A percentile compares a stretch with the other conserved stretches of the same genome.
Conservation (phyloP, 768 basidiomycete species). For the Tulasnella calospora region DNA sequence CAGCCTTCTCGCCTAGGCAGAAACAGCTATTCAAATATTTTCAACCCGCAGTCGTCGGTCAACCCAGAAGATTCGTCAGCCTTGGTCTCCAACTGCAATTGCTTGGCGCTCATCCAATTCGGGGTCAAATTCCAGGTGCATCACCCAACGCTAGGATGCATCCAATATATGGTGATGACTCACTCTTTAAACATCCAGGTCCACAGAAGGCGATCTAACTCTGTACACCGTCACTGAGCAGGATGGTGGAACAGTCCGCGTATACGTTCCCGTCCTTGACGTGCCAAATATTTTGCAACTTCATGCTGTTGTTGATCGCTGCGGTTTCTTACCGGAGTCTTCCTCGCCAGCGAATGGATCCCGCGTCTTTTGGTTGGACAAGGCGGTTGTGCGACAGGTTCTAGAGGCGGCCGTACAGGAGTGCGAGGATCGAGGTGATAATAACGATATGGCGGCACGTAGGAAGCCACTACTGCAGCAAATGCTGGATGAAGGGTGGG, state of each 20-base stretch:
- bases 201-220: conserved; percentile 61
- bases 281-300: conserved; percentile 79
- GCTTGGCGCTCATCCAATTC: conserved; percentile 61
- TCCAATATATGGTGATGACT: background rate
- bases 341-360: conserved; percentile 36
- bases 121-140: conserved; percentile 52
- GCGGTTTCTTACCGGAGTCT: conserved; percentile 45
- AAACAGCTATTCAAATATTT: conserved; percentile 58
- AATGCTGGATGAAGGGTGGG: conserved; percentile 68
- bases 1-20: conserved; percentile 30
- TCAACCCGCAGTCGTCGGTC: conserved; percentile 66
- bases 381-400: conserved; percentile 29
- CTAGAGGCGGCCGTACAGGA: background rate
- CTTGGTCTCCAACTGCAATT: conserved; percentile 63
- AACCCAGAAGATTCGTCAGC: conserved; percentile 65
- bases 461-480: conserved; percentile 32
- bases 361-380: conserved; percentile 64
- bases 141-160: conserved; percentile 30
- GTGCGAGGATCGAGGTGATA: conserved; percentile 31
- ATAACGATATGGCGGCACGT: conserved; percentile 46
- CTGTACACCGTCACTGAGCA: conserved; percentile 82
- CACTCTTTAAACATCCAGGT: background rate
- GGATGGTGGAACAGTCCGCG: conserved; percentile 57
- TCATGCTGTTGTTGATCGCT: conserved; percentile 69
- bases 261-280: conserved; percentile 85